Percentiles rank a stretch among this genome's conserved stretches.
Conservation (phyloP, 2,329 filamentous ascomycete genomes). For the Decorospora gaudefroyi region DNA sequence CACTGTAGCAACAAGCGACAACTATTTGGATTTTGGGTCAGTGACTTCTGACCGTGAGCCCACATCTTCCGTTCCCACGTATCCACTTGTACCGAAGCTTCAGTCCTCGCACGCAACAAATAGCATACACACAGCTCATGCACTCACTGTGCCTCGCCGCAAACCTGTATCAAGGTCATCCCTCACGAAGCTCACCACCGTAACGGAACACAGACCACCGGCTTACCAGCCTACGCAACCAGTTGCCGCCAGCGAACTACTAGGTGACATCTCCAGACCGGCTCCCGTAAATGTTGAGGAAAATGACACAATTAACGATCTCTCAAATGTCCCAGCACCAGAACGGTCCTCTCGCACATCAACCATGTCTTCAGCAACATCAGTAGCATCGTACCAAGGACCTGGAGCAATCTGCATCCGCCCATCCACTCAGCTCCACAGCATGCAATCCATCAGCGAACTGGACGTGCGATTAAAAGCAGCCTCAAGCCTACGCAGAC, state of each 20-base stretch:
- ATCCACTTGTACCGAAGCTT: conserved; percentile 1
- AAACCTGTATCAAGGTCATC: conserved; percentile 1
- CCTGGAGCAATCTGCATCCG: conserved; percentile 12
- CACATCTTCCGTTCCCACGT: background rate
- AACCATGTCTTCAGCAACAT: conserved; percentile 9
- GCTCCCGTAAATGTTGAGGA: background rate
- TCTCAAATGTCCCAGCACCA: background rate
- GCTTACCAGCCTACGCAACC: background rate
- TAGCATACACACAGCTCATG: background rate
- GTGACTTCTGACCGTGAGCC: background rate
- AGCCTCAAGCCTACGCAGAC: background rate
- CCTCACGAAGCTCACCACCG: conserved; percentile 1
- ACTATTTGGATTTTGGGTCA: background rate
- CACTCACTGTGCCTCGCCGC: background rate
- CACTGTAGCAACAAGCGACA: background rate
- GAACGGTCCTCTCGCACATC: conserved; percentile 5
- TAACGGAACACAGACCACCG: background rate
- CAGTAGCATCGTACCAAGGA: conserved; percentile 5
- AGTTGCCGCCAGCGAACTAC: background rate
- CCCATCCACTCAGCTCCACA: conserved; percentile 13
- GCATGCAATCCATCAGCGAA: conserved; percentile 14
- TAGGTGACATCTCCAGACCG: background rate
- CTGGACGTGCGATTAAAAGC: conserved; percentile 1
- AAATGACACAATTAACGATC: background rate
- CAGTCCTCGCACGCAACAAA: background rate